Evolutionary conservation across 805 yeast species (phyloP).

Genomic region (Cyberlindnera veronae): DNA sequence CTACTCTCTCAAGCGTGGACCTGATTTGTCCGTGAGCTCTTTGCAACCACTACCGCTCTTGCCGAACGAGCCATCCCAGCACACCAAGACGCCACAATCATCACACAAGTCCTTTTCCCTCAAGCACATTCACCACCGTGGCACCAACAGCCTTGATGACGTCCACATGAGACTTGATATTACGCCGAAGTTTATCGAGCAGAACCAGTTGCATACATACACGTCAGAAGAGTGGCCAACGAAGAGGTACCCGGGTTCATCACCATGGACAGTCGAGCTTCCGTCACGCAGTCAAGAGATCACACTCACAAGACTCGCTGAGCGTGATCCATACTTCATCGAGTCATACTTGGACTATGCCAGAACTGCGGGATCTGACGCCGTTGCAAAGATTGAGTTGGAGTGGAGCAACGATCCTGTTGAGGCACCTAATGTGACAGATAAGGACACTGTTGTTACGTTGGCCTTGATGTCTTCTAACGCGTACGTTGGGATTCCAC

Average conservation of each 20-base stretch:
- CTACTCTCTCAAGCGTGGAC: too few species aligned
- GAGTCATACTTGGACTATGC: constrained; percentile 66
- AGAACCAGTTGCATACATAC: constrained; percentile 10
- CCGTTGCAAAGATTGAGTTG: constrained; percentile 38
- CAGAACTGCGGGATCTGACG: constrained; percentile 30
- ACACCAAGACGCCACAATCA: too few species aligned
- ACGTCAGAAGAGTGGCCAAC: constrained; percentile 14
- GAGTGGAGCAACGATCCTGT: constrained; percentile 65
- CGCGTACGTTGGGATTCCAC: constrained; percentile 81
- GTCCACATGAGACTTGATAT: constrained; percentile 50
- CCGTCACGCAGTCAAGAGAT: constrained; percentile 27
- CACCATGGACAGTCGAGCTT: constrained; percentile 39
- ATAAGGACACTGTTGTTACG: constrained; percentile 66
- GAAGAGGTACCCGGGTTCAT: constrained; percentile 26
- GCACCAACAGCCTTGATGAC: constrained; percentile 42
- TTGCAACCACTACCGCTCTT: too few species aligned
- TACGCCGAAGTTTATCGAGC: constrained; percentile 36
- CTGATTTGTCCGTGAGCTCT: too few species aligned
- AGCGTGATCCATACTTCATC: constrained; percentile 56
- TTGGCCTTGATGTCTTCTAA: constrained; percentile 86
- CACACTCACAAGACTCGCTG: constrained; percentile 35
- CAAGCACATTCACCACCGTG: constrained; percentile 62
- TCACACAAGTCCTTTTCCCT: constrained; percentile 34
- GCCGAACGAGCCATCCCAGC: too few species aligned
- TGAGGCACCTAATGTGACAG: constrained; percentile 69